Evolutionary conservation across 1,284 basidiomycete genomes (phyloP), one percentile per base, ranked within the genome.

Genomic region (Apiotrichum domesticum): DNA sequence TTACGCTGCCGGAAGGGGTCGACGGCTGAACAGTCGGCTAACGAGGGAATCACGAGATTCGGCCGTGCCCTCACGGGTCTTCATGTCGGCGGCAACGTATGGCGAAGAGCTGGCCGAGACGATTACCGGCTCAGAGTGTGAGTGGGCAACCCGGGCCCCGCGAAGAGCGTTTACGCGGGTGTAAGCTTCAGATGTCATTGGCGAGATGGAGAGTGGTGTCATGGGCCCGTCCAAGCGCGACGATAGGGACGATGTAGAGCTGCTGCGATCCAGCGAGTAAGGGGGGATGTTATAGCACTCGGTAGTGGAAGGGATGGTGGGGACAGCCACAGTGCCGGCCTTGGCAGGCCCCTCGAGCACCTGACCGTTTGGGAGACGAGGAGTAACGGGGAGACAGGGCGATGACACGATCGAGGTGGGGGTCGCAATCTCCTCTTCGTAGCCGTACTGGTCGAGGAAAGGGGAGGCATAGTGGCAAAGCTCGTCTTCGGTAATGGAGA

Each of bases 401-500:
- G 67, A 59, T 57, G 65, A 63, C 40, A 58, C 58, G 55, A 43
- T 61, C 8, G 64, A 64, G 21, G 66, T 61, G 6, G 66, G 61
- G 33, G 66, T 61, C 40, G 64, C 55, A n/a, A 65, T 59, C 39
- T 65, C 58, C 35, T 53, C 51, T 51, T 61, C 59, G 50, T 60
- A 60, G 5, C 54, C 51, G 58, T 60, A 60, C 44, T 55, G 68
- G 51, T 57, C 57, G 58, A 58, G 96, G 45, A 87, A 84, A 0
- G 88, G 93, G 49, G 87, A 80, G 48, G 98, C 74, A 9, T 91
- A 91, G 69, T 92, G 88, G 81, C 87, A 85, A 66, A 98, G 77
- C 56, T 80, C 79, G 33, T 62, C 57, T 58, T 77, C 72, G 35
- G 70, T 69, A 35, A 74, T 66, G 50, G 70, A 63, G 34, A 76